phyloP scores from a whole-genome alignment of 2,329 filamentous ascomycete genomes.

The Xylaria multiplex region DNA sequence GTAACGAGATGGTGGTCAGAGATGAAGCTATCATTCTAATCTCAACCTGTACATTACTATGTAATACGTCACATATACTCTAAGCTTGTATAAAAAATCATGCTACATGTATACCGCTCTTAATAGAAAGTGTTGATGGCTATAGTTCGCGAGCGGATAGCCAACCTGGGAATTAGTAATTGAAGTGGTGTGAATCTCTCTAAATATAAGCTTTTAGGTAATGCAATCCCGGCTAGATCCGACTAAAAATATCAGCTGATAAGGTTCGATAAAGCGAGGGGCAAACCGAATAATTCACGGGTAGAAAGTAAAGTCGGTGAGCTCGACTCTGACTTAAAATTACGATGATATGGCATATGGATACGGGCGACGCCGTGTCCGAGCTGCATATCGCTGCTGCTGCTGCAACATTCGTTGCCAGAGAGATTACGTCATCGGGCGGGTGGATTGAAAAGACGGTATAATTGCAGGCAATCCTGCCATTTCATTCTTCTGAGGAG shows the following conservation, averaged over 20 bases:
- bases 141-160: background rate
- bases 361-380: background rate
- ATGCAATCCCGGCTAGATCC: slow-evolving; percentile 11
- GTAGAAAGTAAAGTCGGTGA: background rate
- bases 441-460: background rate
- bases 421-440: slow-evolving; percentile 14
- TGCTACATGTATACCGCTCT: background rate
- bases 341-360: background rate
- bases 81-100: slow-evolving; percentile 2
- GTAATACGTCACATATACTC: slow-evolving; percentile 2
- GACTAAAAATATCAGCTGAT: slow-evolving; percentile 16
- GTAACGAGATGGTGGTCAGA: background rate
- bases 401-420: background rate
- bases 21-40: slow-evolving; percentile 5
- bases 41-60: slow-evolving; percentile 14
- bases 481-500: too few species aligned
- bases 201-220: background rate
- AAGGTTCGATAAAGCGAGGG: slow-evolving; percentile 27
- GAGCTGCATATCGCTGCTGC: background rate
- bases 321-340: background rate
- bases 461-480: background rate
- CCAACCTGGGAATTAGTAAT: background rate
- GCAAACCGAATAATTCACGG: background rate
- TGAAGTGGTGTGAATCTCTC: slow-evolving; percentile 5
- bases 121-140: background rate